Percentiles rank a stretch among this genome's conserved stretches.
phyloP scores from a whole-genome alignment of 225 moss, liverwort and hornwort genomes.

The Sphagnum contortum region DNA sequence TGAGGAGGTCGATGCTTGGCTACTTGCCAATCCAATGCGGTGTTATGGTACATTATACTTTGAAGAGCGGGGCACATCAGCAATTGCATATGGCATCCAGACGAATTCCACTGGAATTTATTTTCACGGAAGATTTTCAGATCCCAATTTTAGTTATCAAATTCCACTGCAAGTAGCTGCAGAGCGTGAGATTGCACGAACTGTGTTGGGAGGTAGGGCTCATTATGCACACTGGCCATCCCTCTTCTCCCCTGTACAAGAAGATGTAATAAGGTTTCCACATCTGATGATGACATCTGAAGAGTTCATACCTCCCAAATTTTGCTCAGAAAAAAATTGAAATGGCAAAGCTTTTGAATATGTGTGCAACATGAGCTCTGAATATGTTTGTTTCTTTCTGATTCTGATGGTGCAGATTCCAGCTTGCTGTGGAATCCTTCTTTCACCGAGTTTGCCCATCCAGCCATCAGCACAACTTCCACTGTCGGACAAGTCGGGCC shows the following conservation, averaged over 20 bases:
- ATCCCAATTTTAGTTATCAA: conserved; percentile 76
- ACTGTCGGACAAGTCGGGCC: conserved; percentile 71
- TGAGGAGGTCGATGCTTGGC: conserved; percentile 33
- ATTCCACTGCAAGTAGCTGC: conserved; percentile 89
- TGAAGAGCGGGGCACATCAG: conserved; percentile 31
- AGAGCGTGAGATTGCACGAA: conserved; percentile 75
- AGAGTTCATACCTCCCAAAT: no score
- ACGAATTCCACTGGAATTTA: conserved; percentile 72
- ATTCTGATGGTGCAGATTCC: conserved; percentile 28
- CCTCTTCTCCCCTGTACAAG: no score
- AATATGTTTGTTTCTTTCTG: no score
- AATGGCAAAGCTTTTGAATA: no score
- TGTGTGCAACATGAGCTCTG: no score
- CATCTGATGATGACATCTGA: no score
- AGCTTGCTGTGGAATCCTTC: conserved; percentile 59
- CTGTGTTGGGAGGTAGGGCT: conserved; percentile 44
- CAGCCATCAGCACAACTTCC: conserved; percentile 58
- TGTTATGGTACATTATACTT: conserved; percentile 63
- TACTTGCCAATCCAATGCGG: conserved; percentile 56
- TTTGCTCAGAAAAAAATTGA: no score
- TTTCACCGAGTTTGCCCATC: conserved; percentile 92
- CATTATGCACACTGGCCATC: no score
- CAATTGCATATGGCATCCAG: conserved; percentile 86
- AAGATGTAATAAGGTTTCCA: no score
- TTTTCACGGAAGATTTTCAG: conserved; percentile 63